A percentile compares a stretch with the other conserved stretches of the same genome.
Evolutionary conservation across 495 filamentous ascomycete genomes (phyloP).

Genomic region (Geoglossum glabrum): DNA sequence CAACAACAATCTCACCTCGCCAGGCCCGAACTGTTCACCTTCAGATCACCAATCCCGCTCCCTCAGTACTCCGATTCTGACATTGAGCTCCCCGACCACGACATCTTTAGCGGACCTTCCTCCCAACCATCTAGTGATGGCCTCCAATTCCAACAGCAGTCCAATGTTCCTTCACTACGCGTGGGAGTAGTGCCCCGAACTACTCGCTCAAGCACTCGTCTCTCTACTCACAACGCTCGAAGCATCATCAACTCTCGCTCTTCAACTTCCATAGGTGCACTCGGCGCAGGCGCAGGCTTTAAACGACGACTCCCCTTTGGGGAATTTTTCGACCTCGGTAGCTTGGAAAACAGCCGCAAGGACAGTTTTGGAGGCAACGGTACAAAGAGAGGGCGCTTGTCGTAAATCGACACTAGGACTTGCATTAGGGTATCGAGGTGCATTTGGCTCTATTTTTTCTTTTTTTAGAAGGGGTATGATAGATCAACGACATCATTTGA

Average conservation of each 20-base stretch:
- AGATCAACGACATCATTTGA: not conserved
- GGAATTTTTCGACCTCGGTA: conserved; percentile 69
- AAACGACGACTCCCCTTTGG: conserved; percentile 60
- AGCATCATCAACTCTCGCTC: conserved; percentile 24
- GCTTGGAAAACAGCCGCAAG: conserved; percentile 34
- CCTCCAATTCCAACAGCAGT: not conserved
- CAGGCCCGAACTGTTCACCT: conserved; percentile 7
- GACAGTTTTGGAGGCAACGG: conserved; percentile 43
- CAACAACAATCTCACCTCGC: conserved; percentile 1
- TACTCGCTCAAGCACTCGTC: conserved; percentile 30
- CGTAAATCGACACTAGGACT: not conserved
- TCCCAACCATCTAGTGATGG: not conserved
- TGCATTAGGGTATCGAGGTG: not conserved
- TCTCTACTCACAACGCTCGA: conserved; percentile 22
- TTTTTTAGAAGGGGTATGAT: not conserved
- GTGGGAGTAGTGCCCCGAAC: conserved; percentile 32
- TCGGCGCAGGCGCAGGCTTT: conserved; percentile 42
- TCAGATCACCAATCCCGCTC: not conserved
- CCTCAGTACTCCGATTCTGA: conserved; percentile 3
- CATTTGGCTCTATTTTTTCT: not conserved
- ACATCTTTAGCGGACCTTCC: not conserved
- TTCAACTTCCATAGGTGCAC: conserved; percentile 20
- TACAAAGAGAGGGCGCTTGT: conserved; percentile 46
- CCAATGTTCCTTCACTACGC: conserved; percentile 20
- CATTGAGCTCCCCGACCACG: not conserved